Percentiles rank a stretch among this genome's conserved stretches.
These are phyloP conservation scores for Edaphochlamys debaryana DNA, from an alignment of 139 green algal genomes.

Conservation along the genomic window DNA sequence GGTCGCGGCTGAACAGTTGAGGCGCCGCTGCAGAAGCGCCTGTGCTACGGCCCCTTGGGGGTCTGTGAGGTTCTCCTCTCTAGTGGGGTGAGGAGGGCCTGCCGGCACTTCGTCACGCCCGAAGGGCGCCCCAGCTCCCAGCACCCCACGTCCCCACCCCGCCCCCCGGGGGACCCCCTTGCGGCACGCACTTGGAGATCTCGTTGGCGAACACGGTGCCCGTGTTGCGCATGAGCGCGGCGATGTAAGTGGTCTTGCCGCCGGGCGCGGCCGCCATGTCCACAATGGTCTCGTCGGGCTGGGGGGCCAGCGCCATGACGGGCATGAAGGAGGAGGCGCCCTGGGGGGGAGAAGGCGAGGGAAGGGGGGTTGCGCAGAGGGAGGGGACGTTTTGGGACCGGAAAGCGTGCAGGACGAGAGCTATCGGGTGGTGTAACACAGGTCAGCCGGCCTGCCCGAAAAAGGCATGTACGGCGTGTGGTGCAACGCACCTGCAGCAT, in stretches of 20 bases:
- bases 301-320: constrained; percentile 95
- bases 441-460: too few relatives aligned
- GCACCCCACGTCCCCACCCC: neutral
- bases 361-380: neutral
- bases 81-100: too few relatives aligned
- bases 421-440: too few relatives aligned
- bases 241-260: constrained; percentile 98
- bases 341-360: constrained; percentile 38
- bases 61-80: neutral
- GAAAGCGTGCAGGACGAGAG: neutral
- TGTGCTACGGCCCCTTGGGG: too few relatives aligned
- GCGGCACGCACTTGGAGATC: constrained; percentile 77
- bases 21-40: too few relatives aligned
- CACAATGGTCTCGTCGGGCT: constrained; percentile 84
- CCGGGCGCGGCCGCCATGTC: constrained; percentile 98
- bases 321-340: constrained; percentile 97
- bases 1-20: too few relatives aligned
- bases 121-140: too few relatives aligned
- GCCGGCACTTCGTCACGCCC: too few relatives aligned
- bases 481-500: constrained; percentile 95
- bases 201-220: constrained; percentile 97
- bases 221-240: constrained; percentile 96
- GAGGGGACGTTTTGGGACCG: neutral
- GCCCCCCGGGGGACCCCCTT: too few relatives aligned
- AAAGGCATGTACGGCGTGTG: too few relatives aligned